Evolutionary conservation across 106 monocot genomes (phyloP), one percentile per base, ranked within the genome.

Genomic region (Alisma plantagoaquatica): DNA sequence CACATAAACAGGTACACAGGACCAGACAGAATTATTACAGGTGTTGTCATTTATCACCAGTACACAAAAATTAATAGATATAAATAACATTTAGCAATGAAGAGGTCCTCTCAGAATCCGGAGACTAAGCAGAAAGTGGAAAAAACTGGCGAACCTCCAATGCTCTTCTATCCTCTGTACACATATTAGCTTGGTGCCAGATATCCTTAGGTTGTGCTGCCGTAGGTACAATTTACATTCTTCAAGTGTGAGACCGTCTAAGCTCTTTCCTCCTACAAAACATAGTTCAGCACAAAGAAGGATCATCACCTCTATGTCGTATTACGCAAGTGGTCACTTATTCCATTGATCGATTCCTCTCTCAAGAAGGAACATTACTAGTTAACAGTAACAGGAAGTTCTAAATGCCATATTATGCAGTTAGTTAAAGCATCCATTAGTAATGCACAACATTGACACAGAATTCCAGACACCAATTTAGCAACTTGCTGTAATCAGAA

Each of bases 121-220:
- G 12, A 4, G 22, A 26, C 15, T 1, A n/a, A 31, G 25, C 31
- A 31, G 11, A 21, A 23, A 56, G 10, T 8, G 38, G 23, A 56
- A 20, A 23, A 14, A 12, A 3, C 56, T 49, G 32, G n/a, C n/a
- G n/a, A n/a, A 63, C 62, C 62, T 63, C 62, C 62, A 63, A 45
- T 63, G 62, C 38, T 63, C 62, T 33, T 41, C 35, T 27, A 63
- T 50, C 51, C 62, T 63, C 41, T 63, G 51, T 5, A 63, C 21
- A 63, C 62, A 63, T 17, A 51, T 50, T 38, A 51, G 23, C 41
- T 63, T 63, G 1, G 51, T 38, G 3, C 49, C 49, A 63, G 51
- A 33, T 17, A 63, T 20, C 23, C 49, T 63, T 27, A 63, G 62
- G 14, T 51, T 38, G 20, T 24, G 50, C 29, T 41, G 50, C 25